These are phyloP conservation scores for Zasmidium citrigriseum DNA, from an alignment of 2,329 filamentous ascomycete genomes.

Conservation along the genomic window DNA sequence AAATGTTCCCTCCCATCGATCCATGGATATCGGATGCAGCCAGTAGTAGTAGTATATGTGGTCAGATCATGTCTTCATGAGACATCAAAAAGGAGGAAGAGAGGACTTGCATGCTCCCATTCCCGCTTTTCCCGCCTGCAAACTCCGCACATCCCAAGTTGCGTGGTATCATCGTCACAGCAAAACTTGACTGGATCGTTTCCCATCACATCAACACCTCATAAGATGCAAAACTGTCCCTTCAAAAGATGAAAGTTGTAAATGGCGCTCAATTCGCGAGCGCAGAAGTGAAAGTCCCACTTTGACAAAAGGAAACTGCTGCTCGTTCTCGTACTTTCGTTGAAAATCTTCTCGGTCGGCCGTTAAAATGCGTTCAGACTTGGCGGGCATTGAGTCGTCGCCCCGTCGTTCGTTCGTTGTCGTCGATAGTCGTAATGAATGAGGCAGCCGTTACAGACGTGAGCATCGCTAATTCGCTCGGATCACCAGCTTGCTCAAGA, in stretches of 20 bases:
- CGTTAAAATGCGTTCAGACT: slow-evolving; percentile 7
- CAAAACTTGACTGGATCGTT: slow-evolving; percentile 1
- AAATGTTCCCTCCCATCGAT: background rate
- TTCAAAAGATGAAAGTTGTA: slow-evolving; percentile 12
- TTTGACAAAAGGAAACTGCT: slow-evolving; percentile 17
- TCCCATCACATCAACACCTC: slow-evolving; percentile 14
- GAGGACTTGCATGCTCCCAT: too few species aligned
- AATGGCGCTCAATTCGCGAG: slow-evolving; percentile 1
- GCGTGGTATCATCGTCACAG: slow-evolving; percentile 18
- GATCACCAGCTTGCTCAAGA: slow-evolving; percentile 93
- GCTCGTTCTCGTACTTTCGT: slow-evolving; percentile 20
- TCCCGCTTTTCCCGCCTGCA: background rate
- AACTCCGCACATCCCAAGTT: slow-evolving; percentile 5
- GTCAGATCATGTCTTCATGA: background rate
- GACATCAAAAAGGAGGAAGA: background rate
- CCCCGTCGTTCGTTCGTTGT: slow-evolving; percentile 1
- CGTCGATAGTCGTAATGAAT: slow-evolving; percentile 4
- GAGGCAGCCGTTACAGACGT: background rate
- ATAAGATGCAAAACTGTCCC: slow-evolving; percentile 16
- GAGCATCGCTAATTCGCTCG: slow-evolving; percentile 73
- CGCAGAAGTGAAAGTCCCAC: slow-evolving; percentile 9
- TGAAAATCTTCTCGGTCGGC: slow-evolving; percentile 4
- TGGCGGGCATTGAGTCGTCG: slow-evolving; percentile 3
- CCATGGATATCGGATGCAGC: background rate
- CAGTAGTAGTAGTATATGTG: too few species aligned